phyloP scores from a whole-genome alignment of 345 rosid species.

The Diplotaxis tenuifolia region DNA sequence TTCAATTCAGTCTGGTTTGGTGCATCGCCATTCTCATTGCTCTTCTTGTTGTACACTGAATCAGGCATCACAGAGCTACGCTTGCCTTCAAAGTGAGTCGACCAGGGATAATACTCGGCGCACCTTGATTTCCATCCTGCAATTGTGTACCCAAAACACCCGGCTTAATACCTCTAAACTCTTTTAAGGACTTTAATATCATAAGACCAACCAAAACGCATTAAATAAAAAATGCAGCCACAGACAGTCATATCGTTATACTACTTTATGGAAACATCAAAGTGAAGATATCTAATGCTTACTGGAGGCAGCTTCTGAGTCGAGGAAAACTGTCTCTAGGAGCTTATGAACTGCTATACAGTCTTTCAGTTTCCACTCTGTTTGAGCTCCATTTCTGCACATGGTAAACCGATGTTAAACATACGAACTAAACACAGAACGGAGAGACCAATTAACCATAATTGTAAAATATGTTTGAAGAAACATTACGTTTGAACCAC shows the following conservation, averaged over 20 bases:
- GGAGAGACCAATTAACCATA: not conserved
- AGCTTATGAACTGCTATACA: slow-evolving; percentile 74
- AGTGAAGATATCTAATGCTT: slow-evolving; percentile 40
- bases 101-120: slow-evolving; percentile 63
- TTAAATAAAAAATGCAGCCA: not conserved
- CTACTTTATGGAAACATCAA: not conserved
- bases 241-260: not conserved
- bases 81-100: slow-evolving; percentile 77
- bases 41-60: slow-evolving; percentile 47
- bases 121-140: slow-evolving; percentile 91
- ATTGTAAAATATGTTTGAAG: not conserved
- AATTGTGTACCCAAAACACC: not conserved
- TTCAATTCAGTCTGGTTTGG: slow-evolving; percentile 41
- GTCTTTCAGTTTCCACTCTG: slow-evolving; percentile 84
- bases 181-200: not conserved
- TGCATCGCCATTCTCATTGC: slow-evolving; percentile 53
- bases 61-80: slow-evolving; percentile 54
- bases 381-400: slow-evolving; percentile 58
- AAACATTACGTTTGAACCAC: slow-evolving; percentile 51
- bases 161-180: slow-evolving; percentile 5
- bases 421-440: not conserved
- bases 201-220: slow-evolving; percentile 1
- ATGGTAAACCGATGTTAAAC: not conserved
- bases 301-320: slow-evolving; percentile 76
- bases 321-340: slow-evolving; percentile 48